Base-by-base conservation (phyloP, 2,329 filamentous ascomycete species). In the Epichloe elymi region DNA sequence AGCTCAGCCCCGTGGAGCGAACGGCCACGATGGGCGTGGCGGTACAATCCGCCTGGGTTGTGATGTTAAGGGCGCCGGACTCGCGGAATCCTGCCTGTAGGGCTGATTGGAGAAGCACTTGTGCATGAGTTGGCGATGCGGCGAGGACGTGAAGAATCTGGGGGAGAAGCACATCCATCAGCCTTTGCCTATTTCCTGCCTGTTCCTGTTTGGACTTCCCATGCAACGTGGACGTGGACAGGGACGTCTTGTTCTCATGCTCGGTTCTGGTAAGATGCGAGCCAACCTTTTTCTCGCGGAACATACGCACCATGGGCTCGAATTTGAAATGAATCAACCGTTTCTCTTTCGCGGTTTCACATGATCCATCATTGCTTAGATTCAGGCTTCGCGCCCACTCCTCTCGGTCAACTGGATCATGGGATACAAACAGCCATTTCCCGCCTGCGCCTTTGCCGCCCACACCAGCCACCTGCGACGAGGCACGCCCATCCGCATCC, bases 131-230 rank as follows among this genome's bases (percentile, higher is more conserved):
- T 0, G 82, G 73, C 0, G 87, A 91, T 15, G 88, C 80, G 5
- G 88, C 82, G 59, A 95, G 76, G 42, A 97, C 75, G 59, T 97
- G 91, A 1, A 97, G 78, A 58, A 96, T 95, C 90, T 95, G 57
- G 54, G 1, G 20, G 20, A 1, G 54, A 20, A 37, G 20, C 6
- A 15, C 35, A 19, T 49, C 5, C 26, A n/a, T 51, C 8, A 47
- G 43, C n/a, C 19, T 42, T 59, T 63, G 80, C 63, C 75, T 95
- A 89, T 88, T 95, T 89, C 5, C 89, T 6, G 20, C 5, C 89
- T 23, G 20, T 6, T 23, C 20, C 4, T 88, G 65, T 95, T 89
- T 30, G 26, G 7, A 10, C 26, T 30, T 10, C 26, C 26, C 26
- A 3, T 30, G 26, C 26, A 30, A 30, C 8, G 26, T 3, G 26